Evolutionary conservation across 139 green algal genomes (phyloP).

Genomic region (Chlamydomonas incerta): DNA sequence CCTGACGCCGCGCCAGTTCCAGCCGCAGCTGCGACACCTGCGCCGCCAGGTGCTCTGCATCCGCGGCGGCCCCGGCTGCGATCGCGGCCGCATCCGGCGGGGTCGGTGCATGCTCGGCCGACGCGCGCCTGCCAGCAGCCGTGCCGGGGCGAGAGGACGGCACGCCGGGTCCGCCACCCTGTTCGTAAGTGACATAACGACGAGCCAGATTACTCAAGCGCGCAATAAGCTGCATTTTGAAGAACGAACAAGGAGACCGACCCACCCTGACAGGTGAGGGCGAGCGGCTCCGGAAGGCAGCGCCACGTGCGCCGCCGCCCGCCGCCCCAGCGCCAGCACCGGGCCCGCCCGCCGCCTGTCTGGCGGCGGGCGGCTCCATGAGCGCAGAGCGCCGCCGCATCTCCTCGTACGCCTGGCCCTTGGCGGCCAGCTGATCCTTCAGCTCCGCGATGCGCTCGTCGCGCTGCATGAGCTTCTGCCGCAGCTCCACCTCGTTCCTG

Average conservation of each 20-base stretch:
- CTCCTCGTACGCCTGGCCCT: slow-evolving; percentile 1
- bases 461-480: slow-evolving; percentile 63
- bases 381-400: neutral
- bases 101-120: neutral
- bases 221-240: too few species aligned
- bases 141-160: too few species aligned
- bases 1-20: slow-evolving; percentile 40
- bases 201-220: too few species aligned
- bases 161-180: too few species aligned
- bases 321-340: neutral
- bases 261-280: slow-evolving; percentile 21
- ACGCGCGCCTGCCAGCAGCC: neutral
- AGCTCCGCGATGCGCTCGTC: slow-evolving; percentile 59
- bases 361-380: neutral
- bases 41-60: slow-evolving; percentile 30
- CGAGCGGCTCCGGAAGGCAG: neutral
- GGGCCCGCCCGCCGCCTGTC: neutral
- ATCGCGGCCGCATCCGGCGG: neutral
- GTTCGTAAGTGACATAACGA: too few species aligned
- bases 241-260: too few species aligned
- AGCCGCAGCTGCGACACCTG: slow-evolving; percentile 52
- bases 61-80: neutral
- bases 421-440: slow-evolving; percentile 57
- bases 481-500: slow-evolving; percentile 71
- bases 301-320: too few species aligned